These are phyloP conservation scores for Arabidopsis lyrata DNA, from an alignment of 441 rosid genomes.

Conservation along the genomic window DNA sequence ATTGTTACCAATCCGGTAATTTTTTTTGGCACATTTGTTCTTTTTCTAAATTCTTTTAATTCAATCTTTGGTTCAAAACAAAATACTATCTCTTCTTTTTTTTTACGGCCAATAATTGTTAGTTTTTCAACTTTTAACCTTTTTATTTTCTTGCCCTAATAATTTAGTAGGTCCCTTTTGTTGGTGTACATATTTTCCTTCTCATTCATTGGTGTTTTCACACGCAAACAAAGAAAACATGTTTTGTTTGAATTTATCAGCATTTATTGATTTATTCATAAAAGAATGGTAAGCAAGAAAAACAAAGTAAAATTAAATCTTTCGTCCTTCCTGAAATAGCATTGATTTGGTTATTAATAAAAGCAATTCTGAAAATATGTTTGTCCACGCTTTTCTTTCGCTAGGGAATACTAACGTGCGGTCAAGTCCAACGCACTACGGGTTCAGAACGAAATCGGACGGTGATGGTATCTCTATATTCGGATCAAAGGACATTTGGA, in stretches of 20 bases:
- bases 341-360: conserved; percentile 24
- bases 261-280: conserved; percentile 28
- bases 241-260: neutral
- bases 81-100: neutral
- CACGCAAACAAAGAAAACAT: conserved; percentile 24
- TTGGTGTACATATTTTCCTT: conserved; percentile 29
- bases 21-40: neutral
- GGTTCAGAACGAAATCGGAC: conserved; percentile 78
- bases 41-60: neutral
- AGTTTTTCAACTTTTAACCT: neutral
- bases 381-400: neutral
- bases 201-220: conserved; percentile 27
- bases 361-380: conserved; percentile 19
- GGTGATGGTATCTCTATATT: conserved; percentile 94
- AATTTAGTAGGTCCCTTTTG: conserved; percentile 35
- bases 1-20: conserved; percentile 79
- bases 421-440: conserved; percentile 84
- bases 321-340: conserved; percentile 21
- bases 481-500: conserved; percentile 91
- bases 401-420: conserved; percentile 80
- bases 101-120: neutral
- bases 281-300: neutral
- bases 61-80: neutral
- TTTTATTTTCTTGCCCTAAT: conserved; percentile 5
- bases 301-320: neutral